These are phyloP conservation scores for Ceratobasidium sp. DNA, from an alignment of 1,284 basidiomycete genomes.

Conservation along the genomic window DNA sequence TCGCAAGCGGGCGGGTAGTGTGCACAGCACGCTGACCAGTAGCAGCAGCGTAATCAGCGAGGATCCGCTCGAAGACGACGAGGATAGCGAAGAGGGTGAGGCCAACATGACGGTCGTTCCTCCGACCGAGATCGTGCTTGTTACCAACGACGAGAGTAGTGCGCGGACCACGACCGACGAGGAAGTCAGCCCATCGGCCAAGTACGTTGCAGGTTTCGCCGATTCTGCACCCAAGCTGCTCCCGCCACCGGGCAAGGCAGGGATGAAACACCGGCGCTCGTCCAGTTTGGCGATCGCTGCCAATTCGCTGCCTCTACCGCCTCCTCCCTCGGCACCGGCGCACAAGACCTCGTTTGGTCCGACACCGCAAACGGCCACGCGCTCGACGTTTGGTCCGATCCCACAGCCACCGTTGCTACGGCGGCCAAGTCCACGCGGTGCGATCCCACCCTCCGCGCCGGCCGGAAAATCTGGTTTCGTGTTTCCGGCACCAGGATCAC, in stretches of 20 bases:
- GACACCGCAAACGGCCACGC: not conserved
- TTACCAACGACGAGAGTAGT: constrained; percentile 13
- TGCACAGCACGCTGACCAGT: constrained; percentile 71
- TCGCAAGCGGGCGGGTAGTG: constrained; percentile 65
- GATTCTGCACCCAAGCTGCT: constrained; percentile 48
- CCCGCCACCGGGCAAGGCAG: constrained; percentile 46
- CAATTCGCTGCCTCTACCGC: constrained; percentile 49
- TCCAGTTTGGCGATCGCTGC: constrained; percentile 32
- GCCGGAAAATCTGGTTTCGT: constrained; percentile 24
- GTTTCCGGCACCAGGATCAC: constrained; percentile 30
- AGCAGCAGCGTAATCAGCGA: constrained; percentile 72
- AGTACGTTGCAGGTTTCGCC: constrained; percentile 47
- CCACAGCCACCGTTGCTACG: constrained; percentile 34
- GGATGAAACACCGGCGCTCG: constrained; percentile 38
- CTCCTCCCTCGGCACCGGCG: constrained; percentile 65
- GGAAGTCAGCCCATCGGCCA: constrained; percentile 47
- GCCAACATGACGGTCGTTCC: constrained; percentile 19
- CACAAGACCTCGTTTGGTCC: constrained; percentile 49
- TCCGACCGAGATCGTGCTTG: constrained; percentile 21
- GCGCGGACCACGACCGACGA: constrained; percentile 49
- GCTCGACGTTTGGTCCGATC: constrained; percentile 18
- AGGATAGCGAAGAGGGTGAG: constrained; percentile 39
- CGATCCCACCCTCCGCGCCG: constrained; percentile 26
- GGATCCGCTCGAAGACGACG: constrained; percentile 50
- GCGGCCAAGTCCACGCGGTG: constrained; percentile 1